Evolutionary conservation across 306 rosid genomes (phyloP), one percentile per base, ranked within the genome.

Genomic region (Hippophae rhamnoides): DNA sequence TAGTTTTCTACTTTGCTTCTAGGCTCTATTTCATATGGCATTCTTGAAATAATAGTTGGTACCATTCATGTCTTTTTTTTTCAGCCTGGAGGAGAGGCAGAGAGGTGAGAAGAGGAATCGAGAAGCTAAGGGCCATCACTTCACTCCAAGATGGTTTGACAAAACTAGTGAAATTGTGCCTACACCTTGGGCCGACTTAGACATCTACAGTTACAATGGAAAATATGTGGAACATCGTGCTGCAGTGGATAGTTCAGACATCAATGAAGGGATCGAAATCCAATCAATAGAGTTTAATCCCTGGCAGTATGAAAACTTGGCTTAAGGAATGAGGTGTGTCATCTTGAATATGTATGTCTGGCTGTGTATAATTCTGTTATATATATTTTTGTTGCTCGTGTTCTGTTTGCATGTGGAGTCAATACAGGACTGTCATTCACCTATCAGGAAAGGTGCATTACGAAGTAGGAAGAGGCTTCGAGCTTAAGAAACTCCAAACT

Each of bases 121-220:
- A 66, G 94, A 87, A 66, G 75, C 73, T 11, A 79, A 82, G 51
- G 84, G 79, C 44, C 66, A 81, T 43, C 60, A 67, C 58, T 87
- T 84, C 54, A 25, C 10, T 14, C 89, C 97, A 40, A 77, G 83
- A 65, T 90, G 96, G 97, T 90, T 87, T 73, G 89, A 90, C 65
- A 63, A 81, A 62, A 87, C 90, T 42, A 85, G 81, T 44, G 95
- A 90, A 64, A 81, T 82, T 63, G 61, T 87, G 41, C 4, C 94
- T 59, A 90, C 97, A 64, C 97, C 97, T 50, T 90, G 95, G 97
- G 97, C 90, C 43, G 94, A 87, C 60, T 72, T 87, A 80, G 95
- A 90, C 79, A 72, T 90, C 57, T 90, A 87, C 72, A 84, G 66
- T 61, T 90, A 79, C 52, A 90, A 87, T 47, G 84, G 86, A 62